Evolutionary conservation across 495 filamentous ascomycete species (phyloP).

Genomic region (Thermothielavioides terrestris): DNA sequence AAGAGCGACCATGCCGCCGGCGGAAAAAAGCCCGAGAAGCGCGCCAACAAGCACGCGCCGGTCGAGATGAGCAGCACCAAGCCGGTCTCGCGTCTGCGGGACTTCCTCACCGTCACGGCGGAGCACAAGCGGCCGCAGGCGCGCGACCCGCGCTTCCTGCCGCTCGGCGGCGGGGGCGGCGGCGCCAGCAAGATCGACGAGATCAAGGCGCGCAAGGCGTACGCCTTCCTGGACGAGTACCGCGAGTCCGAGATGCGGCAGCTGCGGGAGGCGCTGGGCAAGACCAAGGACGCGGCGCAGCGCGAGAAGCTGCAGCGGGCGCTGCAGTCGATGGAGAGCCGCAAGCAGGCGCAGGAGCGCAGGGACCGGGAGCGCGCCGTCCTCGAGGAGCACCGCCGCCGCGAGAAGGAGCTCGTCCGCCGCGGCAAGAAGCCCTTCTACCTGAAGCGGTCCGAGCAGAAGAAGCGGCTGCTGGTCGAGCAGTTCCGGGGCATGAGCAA

Average conservation of each 20-base stretch:
- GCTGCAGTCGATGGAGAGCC: constrained; percentile 59
- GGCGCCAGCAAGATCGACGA: constrained; percentile 41
- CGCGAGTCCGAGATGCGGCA: constrained; percentile 66
- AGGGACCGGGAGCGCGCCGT: constrained; percentile 60
- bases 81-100: constrained; percentile 69
- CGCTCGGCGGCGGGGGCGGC: constrained; percentile 6
- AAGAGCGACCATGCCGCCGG: background rate
- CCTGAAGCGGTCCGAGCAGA: constrained; percentile 82
- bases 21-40: constrained; percentile 23
- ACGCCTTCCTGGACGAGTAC: constrained; percentile 83
- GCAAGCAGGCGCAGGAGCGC: constrained; percentile 55
- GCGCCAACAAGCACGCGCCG: constrained; percentile 81
- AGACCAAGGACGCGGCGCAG: constrained; percentile 52
- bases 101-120: constrained; percentile 51
- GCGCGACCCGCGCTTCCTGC: constrained; percentile 77
- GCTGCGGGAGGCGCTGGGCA: constrained; percentile 54
- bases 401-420: constrained; percentile 73
- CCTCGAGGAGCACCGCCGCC: constrained; percentile 60
- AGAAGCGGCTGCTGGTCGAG: constrained; percentile 70
- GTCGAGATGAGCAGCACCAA: constrained; percentile 69
- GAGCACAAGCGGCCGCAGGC: constrained; percentile 45
- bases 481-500: constrained; percentile 72
- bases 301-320: constrained; percentile 59
- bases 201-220: constrained; percentile 52
- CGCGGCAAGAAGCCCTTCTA: constrained; percentile 92